Evolutionary conservation across 345 rosid species (phyloP).

Genomic region (Microthlaspi erraticum): DNA sequence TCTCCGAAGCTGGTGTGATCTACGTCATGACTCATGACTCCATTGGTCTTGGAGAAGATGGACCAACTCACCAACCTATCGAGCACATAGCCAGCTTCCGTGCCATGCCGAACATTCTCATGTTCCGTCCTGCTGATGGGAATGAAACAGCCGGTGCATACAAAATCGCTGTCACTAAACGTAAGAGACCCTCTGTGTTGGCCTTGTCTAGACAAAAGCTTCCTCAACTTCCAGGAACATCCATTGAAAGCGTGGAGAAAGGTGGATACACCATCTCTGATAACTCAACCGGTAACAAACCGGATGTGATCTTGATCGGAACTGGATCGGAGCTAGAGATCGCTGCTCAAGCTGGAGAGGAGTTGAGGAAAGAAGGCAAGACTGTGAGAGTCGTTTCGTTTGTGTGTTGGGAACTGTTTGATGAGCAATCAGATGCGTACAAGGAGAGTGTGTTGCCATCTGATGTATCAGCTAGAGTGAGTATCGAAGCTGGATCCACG

Average conservation of each 20-base stretch:
- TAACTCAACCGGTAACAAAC: conserved; percentile 85
- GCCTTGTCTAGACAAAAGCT: conserved; percentile 96
- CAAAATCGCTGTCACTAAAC: conserved; percentile 73
- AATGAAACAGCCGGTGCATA: conserved; percentile 97
- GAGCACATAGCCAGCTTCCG: conserved; percentile 98
- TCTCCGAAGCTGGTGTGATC: conserved; percentile 84
- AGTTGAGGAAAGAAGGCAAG: conserved; percentile 81
- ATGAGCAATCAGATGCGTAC: conserved; percentile 76
- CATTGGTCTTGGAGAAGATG: conserved; percentile 98
- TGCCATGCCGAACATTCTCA: conserved; percentile 92
- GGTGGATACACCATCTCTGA: conserved; percentile 90
- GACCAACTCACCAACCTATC: conserved; percentile 97
- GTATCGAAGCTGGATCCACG: conserved; percentile 91
- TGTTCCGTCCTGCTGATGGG: conserved; percentile 99
- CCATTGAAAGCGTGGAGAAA: conserved; percentile 83
- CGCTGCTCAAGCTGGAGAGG: conserved; percentile 69
- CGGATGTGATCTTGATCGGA: conserved; percentile 87
- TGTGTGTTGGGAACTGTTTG: conserved; percentile 90
- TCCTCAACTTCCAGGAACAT: conserved; percentile 82
- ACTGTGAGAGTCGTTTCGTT: conserved; percentile 79
- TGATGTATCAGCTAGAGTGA: conserved; percentile 78
- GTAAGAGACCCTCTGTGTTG: conserved; percentile 83
- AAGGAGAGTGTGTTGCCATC: conserved; percentile 89
- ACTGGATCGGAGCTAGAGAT: conserved; percentile 93
- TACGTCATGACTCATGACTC: conserved; percentile 99